Base-by-base conservation (phyloP, 768 basidiomycete species). In the Macrolepiota fuliginosa region DNA sequence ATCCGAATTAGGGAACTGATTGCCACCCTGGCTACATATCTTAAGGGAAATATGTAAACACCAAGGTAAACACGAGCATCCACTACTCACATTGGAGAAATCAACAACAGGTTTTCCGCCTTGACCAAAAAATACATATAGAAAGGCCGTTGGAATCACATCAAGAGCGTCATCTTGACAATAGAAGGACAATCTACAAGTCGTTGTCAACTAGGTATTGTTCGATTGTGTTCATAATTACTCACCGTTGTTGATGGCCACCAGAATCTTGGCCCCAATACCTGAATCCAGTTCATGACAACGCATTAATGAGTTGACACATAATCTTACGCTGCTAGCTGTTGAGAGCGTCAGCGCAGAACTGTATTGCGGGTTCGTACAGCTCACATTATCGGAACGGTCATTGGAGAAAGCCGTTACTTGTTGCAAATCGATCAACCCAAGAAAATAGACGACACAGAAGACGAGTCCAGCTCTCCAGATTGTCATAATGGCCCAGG, bases 91-190 rank as follows among this genome's bases (percentile, higher is more conserved):
- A 66, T 87, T 89, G 1, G 85, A 82, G 56, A 89, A 79, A 69
- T 90, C 84, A 15, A 90, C 69, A 9, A 80, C 77, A 27, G 88
- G 88, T 57, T 82, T 71, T 49, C 80, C 80, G 9, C 86, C 85
- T 24, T 80, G 78, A n/a, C 84, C 80, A 66, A 83, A 86, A 73
- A 89, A 88, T 39, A 75, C 76, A 70, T 81, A 73, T 22, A 89
- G 69, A 66, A 90, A 88, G 9, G 87, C 83, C 54, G 89, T 67
- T 12, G 86, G 86, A 40, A 89, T 77, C 32, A 79, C 80, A 70
- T 89, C 83, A 63, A 89, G 84, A 13, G 82, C 77, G 69, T 82
- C 78, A 67, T 88, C 86, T 66, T 84, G 74, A 66, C 86, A 88
- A 69, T 88, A 88, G 69, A 81, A 86, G 17, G 81, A 80, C 63